phyloP scores from a whole-genome alignment of 1,284 basidiomycete species.

The Leccinum angustisporum region DNA sequence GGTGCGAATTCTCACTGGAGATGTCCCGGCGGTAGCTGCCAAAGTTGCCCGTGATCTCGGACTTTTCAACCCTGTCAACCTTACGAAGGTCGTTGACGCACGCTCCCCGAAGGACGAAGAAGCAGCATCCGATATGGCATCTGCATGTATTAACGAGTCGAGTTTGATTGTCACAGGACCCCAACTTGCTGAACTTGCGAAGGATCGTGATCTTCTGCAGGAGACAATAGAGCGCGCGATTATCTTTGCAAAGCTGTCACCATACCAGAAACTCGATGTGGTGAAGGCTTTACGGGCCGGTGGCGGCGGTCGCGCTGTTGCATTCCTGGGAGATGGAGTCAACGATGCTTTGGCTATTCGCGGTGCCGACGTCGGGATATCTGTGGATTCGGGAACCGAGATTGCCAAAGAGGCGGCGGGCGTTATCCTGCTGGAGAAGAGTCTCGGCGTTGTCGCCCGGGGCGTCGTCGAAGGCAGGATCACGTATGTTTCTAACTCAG shows the following conservation, averaged over 20 bases:
- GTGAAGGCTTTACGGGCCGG: slow-evolving; percentile 33
- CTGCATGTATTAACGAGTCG: slow-evolving; percentile 22
- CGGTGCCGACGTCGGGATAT: slow-evolving; percentile 90
- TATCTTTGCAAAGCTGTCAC: slow-evolving; percentile 34
- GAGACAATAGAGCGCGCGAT: slow-evolving; percentile 35
- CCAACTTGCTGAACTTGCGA: slow-evolving; percentile 32
- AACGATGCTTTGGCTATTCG: slow-evolving; percentile 36
- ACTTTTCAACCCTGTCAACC: slow-evolving; percentile 26
- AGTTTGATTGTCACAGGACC: slow-evolving; percentile 32
- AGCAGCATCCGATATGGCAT: slow-evolving; percentile 11
- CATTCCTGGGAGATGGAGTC: slow-evolving; percentile 35
- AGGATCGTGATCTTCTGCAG: slow-evolving; percentile 27
- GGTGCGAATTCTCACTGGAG: slow-evolving; percentile 34
- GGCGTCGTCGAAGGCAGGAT: slow-evolving; percentile 36
- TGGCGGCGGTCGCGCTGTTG: slow-evolving; percentile 29
- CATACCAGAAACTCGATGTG: slow-evolving; percentile 35
- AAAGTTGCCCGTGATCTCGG: slow-evolving; percentile 36
- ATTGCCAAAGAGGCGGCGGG: slow-evolving; percentile 98
- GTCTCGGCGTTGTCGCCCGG: slow-evolving; percentile 32
- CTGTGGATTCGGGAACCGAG: slow-evolving; percentile 97
- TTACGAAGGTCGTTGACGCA: slow-evolving; percentile 3
- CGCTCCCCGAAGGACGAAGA: slow-evolving; percentile 28
- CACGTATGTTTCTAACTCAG: slow-evolving; percentile 22
- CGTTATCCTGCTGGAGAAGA: slow-evolving; percentile 85
- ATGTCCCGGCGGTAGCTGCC: slow-evolving; percentile 33